A percentile compares a stretch with the other conserved stretches of the same genome.
Conservation (phyloP, 2,329 filamentous ascomycete genomes). For the Aspergillus tanneri region DNA sequence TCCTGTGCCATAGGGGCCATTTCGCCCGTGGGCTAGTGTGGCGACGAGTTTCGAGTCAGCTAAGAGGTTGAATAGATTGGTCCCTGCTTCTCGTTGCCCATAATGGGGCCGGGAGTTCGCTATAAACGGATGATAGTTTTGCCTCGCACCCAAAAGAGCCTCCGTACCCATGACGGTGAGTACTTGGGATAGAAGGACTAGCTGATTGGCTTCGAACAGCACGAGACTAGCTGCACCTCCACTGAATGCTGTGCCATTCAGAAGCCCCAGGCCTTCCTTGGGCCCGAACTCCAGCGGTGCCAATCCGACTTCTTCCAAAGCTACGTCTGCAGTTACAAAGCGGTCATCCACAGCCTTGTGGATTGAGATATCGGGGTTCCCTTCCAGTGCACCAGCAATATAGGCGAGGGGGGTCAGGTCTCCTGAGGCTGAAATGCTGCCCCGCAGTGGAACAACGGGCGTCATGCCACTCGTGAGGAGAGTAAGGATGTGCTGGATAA, state of each 20-base stretch:
- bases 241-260: conserved; percentile 54
- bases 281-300: conserved; percentile 42
- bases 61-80: conserved; percentile 56
- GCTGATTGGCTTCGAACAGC: conserved; percentile 53
- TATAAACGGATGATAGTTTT: conserved; percentile 61
- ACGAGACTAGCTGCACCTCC: conserved; percentile 49
- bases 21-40: conserved; percentile 13
- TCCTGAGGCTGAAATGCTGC: conserved; percentile 40
- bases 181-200: conserved; percentile 56
- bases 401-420: conserved; percentile 40
- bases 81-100: conserved; percentile 59
- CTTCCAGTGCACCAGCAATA: conserved; percentile 35
- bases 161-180: conserved; percentile 63
- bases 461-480: conserved; percentile 23
- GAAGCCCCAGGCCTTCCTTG: conserved; percentile 53
- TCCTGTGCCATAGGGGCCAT: no score
- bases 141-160: conserved; percentile 55
- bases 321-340: conserved; percentile 32
- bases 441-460: conserved; percentile 37
- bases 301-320: conserved; percentile 32
- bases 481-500: conserved; percentile 19
- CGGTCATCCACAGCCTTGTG: conserved; percentile 6
- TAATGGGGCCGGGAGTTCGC: conserved; percentile 57
- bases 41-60: conserved; percentile 48
- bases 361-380: conserved; percentile 42